Evolutionary conservation across 2,329 filamentous ascomycete genomes (phyloP).

Genomic region (Raffaelea ambrosiae): DNA sequence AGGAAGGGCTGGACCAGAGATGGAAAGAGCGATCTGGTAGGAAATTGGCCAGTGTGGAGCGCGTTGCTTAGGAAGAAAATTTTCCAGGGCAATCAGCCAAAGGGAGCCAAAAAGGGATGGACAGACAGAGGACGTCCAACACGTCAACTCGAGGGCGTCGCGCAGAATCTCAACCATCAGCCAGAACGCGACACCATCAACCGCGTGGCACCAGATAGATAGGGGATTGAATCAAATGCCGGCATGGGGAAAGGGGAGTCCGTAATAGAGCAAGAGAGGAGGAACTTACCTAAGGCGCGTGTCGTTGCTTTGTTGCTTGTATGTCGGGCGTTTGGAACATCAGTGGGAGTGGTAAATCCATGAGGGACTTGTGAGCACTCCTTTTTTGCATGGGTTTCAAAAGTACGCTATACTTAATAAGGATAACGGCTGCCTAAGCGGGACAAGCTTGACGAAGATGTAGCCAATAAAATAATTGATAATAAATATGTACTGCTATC

Average conservation of each 20-base stretch:
- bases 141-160: too few relatives aligned
- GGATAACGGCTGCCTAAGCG: constrained; percentile 7
- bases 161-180: constrained; percentile 13
- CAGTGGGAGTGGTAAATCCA: constrained; percentile 7
- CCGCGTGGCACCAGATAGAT: constrained; percentile 19
- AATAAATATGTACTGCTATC: background rate
- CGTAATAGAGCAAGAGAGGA: constrained; percentile 14
- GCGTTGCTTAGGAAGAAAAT: too few relatives aligned
- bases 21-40: too few relatives aligned
- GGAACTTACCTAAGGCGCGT: constrained; percentile 25
- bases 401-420: constrained; percentile 3
- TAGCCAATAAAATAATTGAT: constrained; percentile 9
- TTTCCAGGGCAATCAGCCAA: too few relatives aligned
- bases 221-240: constrained; percentile 6
- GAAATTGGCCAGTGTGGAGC: too few relatives aligned
- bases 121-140: background rate
- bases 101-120: too few relatives aligned
- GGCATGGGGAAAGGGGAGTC: constrained; percentile 19
- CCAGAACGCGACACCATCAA: constrained; percentile 12
- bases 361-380: background rate
- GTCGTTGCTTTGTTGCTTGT: constrained; percentile 11
- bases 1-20: too few relatives aligned
- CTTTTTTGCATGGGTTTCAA: constrained; percentile 9
- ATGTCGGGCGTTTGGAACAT: constrained; percentile 8
- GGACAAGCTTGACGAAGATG: background rate